Evolutionary conservation across 495 filamentous ascomycete species (phyloP).

Genomic region (Cudoniella acicularis): DNA sequence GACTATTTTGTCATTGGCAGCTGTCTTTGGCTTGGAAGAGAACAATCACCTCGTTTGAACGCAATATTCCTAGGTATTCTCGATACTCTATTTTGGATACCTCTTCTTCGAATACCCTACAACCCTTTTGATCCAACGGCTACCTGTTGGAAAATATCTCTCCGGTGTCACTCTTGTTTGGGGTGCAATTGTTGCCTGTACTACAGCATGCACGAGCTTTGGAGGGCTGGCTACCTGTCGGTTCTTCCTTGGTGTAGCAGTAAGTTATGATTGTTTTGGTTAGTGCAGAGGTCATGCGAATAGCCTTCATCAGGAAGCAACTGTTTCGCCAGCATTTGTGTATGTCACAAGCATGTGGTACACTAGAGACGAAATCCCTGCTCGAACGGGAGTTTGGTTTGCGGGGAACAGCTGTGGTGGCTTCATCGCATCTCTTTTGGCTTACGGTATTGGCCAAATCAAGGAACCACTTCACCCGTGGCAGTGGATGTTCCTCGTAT

Average conservation of each 20-base stretch:
- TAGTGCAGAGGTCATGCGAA: conserved; percentile 57
- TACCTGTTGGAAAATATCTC: conserved; percentile 59
- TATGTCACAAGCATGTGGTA: conserved; percentile 46
- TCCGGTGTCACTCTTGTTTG: conserved; percentile 54
- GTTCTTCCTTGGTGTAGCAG: conserved; percentile 61
- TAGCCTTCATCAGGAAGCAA: conserved; percentile 50
- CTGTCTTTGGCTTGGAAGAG: conserved; percentile 54
- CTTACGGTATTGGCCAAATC: conserved; percentile 24
- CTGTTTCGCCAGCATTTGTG: conserved; percentile 17
- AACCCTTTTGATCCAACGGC: conserved; percentile 53
- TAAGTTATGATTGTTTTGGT: conserved; percentile 37
- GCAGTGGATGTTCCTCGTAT: conserved; percentile 53
- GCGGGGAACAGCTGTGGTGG: conserved; percentile 52
- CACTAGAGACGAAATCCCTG: conserved; percentile 55
- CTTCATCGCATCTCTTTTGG: conserved; percentile 9
- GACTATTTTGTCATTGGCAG: conserved; percentile 59
- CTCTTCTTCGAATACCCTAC: conserved; percentile 64
- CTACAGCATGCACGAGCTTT: conserved; percentile 41
- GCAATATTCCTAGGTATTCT: conserved; percentile 50
- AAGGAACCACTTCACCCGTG: conserved; percentile 42
- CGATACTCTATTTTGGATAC: conserved; percentile 65
- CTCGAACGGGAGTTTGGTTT: conserved; percentile 58
- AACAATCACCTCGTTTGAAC: conserved; percentile 13
- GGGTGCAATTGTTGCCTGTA: conserved; percentile 51
- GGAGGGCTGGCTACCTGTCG: conserved; percentile 26